A percentile compares a stretch with the other conserved stretches of the same genome.
These are phyloP conservation scores for Kalmanozyma brasiliensis DNA, from an alignment of 1,284 basidiomycete species.

Conservation along the genomic window DNA sequence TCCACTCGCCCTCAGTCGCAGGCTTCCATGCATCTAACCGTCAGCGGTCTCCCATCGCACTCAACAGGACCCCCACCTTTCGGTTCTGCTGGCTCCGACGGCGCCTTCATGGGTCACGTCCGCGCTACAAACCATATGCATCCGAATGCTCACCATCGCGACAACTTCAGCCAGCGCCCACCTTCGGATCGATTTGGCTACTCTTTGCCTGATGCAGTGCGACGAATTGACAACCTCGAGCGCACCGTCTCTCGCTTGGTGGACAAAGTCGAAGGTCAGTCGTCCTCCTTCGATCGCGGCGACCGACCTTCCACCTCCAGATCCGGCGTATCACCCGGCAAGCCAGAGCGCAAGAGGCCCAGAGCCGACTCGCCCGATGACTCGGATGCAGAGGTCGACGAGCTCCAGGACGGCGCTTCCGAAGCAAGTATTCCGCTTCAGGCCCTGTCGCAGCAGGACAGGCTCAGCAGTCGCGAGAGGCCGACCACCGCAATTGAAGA, in stretches of 20 bases:
- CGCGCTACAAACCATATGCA: conserved; percentile 8
- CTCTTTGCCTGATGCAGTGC: conserved; percentile 36
- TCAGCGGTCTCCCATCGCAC: conserved; percentile 26
- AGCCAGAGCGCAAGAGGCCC: conserved; percentile 31
- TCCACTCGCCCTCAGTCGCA: conserved; percentile 30
- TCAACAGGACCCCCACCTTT: conserved; percentile 1
- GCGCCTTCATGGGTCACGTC: conserved; percentile 3
- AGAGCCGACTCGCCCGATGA: conserved; percentile 30
- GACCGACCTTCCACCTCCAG: conserved; percentile 18
- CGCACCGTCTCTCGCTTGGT: conserved; percentile 33
- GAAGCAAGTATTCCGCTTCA: conserved; percentile 38
- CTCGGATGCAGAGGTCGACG: conserved; percentile 44
- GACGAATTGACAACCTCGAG: conserved; percentile 37
- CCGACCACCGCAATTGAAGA: conserved; percentile 9
- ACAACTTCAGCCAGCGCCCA: conserved; percentile 6
- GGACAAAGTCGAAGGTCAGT: conserved; percentile 20
- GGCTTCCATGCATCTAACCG: conserved; percentile 15
- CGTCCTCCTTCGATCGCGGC: conserved; percentile 5
- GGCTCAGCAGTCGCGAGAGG: conserved; percentile 10
- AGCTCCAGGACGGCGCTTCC: conserved; percentile 41
- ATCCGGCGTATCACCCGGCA: conserved; percentile 20
- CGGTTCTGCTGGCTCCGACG: conserved; percentile 8
- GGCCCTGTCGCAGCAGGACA: conserved; percentile 15
- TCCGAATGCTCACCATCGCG: conserved; percentile 1
- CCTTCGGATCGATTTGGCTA: conserved; percentile 29